These are phyloP conservation scores for Dactylorhiza incarnata DNA, from an alignment of 106 monocot genomes.

Conservation along the genomic window DNA sequence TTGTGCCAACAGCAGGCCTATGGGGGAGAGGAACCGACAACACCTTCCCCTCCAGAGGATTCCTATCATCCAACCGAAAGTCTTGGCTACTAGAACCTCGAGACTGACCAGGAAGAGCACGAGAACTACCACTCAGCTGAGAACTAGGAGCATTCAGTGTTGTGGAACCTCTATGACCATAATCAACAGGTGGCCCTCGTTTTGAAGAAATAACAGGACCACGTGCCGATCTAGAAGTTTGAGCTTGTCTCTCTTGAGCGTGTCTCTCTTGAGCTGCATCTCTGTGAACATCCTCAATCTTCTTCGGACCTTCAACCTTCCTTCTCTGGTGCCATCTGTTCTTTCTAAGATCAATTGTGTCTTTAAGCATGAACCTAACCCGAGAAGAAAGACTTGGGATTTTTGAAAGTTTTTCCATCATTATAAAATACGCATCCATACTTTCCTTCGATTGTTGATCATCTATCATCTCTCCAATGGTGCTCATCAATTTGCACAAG, in stretches of 20 bases:
- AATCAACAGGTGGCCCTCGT: slow-evolving; percentile 47
- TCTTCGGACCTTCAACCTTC: slow-evolving; percentile 94
- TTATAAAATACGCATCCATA: slow-evolving; percentile 78
- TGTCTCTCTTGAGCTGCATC: slow-evolving; percentile 83
- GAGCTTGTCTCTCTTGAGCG: slow-evolving; percentile 86
- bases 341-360: slow-evolving; percentile 80
- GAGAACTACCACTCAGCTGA: slow-evolving; percentile 27
- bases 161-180: slow-evolving; percentile 40
- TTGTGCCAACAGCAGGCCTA: slow-evolving; percentile 40
- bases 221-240: slow-evolving; percentile 55
- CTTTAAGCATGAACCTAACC: slow-evolving; percentile 85
- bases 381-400: slow-evolving; percentile 59
- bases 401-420: slow-evolving; percentile 52
- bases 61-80: slow-evolving; percentile 52
- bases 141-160: slow-evolving; percentile 42
- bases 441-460: slow-evolving; percentile 57
- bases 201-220: slow-evolving; percentile 50
- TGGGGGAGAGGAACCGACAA: slow-evolving; percentile 51
- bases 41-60: slow-evolving; percentile 49
- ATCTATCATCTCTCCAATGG: slow-evolving; percentile 82
- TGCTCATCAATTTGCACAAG: slow-evolving; percentile 90
- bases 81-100: slow-evolving; percentile 49
- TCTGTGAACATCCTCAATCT: slow-evolving; percentile 92
- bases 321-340: slow-evolving; percentile 86
- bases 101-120: slow-evolving; percentile 32